A percentile compares a stretch with the other conserved stretches of the same genome.
These are phyloP conservation scores for Pleodorina starrii DNA, from an alignment of 139 green algal species.

Conservation along the genomic window DNA sequence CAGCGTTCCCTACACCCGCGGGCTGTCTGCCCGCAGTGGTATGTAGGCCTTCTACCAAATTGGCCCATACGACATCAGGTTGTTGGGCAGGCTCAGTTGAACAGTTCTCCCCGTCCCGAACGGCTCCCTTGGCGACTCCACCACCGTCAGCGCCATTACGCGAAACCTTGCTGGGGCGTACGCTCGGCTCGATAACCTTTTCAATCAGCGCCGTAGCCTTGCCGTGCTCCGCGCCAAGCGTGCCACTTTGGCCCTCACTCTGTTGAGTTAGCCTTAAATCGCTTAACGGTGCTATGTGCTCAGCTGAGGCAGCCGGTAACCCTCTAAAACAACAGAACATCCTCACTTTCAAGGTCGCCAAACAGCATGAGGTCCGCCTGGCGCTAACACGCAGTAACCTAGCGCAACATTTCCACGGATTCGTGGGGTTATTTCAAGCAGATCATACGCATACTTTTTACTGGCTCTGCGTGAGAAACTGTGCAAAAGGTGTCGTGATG, in stretches of 20 bases:
- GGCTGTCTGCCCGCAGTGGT: neutral
- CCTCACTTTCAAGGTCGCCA: neutral
- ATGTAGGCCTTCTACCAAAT: neutral
- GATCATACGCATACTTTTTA: too few species aligned
- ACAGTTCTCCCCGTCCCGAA: neutral
- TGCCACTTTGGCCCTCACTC: neutral
- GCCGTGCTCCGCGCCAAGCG: neutral
- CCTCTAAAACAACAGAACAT: conserved; percentile 28
- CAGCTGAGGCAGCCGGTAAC: neutral
- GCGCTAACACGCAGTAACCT: neutral
- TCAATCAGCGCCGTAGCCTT: neutral
- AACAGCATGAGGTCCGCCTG: conserved; percentile 5
- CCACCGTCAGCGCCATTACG: neutral
- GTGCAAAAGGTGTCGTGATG: too few species aligned
- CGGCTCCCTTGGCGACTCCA: neutral
- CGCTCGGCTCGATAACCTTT: neutral
- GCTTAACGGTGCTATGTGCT: neutral
- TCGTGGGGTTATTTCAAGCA: too few species aligned
- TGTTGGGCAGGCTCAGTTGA: neutral
- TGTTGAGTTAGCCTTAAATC: neutral
- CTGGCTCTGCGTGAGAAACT: too few species aligned
- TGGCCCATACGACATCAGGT: neutral
- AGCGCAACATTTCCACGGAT: neutral
- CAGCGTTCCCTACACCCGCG: neutral
- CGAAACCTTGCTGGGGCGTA: neutral